Evolutionary conservation across 2,329 filamentous ascomycete species (phyloP), one percentile per base, ranked within the genome.

Genomic region (Scleromitrula shiraiana): DNA sequence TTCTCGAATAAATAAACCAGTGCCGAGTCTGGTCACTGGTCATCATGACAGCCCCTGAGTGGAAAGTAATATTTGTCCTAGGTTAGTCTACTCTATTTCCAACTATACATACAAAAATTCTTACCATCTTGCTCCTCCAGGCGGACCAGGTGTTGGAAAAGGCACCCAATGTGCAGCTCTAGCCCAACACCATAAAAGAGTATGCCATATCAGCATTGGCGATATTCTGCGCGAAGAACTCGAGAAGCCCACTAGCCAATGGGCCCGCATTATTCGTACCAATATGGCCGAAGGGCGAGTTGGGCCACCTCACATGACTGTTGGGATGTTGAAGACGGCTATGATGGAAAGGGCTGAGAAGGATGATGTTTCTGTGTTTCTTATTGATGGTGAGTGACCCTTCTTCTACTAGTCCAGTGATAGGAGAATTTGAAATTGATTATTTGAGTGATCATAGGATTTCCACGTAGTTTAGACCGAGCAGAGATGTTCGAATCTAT

Each of bases 381-480:
- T 46, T 5, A 12, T 46, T 7, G 44, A 46, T 24, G 44, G 44
- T 41, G 8, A 41, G 44, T 41, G 10, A 19, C 4, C 8, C 17
- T 42, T 20, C 7, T 26, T 40, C 19, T 19, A 36, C 33, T 36
- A 20, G 22, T 36, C 17, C 6, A 9, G 8, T 19, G 2, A 20
- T n/a, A n/a, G n/a, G n/a, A n/a, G n/a, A n/a, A n/a, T n/a, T n/a
- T n/a, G n/a, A n/a, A n/a, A n/a, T n/a, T n/a, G n/a, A n/a, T n/a
- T n/a, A n/a, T n/a, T n/a, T n/a, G n/a, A n/a, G n/a, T 29, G 30
- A 39, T 33, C 5, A 33, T 20, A 46, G 44, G 44, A 20, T 46
- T 41, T 7, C 44, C 44, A 8, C 26, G 44, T 7, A 33, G 36
- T 10, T 15, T 26, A 5, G 22, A 46, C 5, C 9, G 20, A 15